Evolutionary conservation across 805 yeast species (phyloP), one percentile per base, ranked within the genome.

Genomic region (Sugiyamaella boreocaroliniensis): DNA sequence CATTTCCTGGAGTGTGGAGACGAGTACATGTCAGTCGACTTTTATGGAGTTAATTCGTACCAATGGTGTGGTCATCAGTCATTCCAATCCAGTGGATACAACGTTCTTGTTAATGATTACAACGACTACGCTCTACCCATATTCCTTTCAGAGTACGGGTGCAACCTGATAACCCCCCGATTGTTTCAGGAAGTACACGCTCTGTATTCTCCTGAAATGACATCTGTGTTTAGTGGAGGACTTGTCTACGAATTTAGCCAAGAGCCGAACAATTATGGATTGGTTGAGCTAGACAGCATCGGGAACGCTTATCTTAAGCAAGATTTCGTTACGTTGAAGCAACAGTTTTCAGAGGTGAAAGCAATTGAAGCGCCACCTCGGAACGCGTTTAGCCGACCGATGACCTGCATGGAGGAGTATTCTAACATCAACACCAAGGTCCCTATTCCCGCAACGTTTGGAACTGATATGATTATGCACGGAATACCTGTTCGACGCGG

Each of bases 1-100:
- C 77, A 81, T 53, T 92, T 86, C 65, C 75, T 92, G 52, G 92
- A 85, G 61, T 90, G 97, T 62, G 77, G 81, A 20, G 81, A 79
- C 18, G 75, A 74, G 2, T 82, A 78, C 40, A 68, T 66, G 4
- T 63, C 68, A 1, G 71, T 74, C 15, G 98, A 92, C 64, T 85
- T 85, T 61, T 85, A 85, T 64, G 93, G 92, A 2, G 86, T 85
- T 52, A 85, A 85, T 64, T 81, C 89, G 1, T 85, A 85, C 66
- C 90, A 85, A 64, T 85, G 92, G 76, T 85, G 93, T 68, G 98
- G 98, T 2, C 78, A 81, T 47, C 96, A 89, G 67, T 85, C 93
- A 0, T 82, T 89, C 65, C 72, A 80, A 55, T 75, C 87, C 1
- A 85, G 95, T 60, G 97, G 97, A 0, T 85, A 83, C 61, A 75